These are phyloP conservation scores for Coriolopsis trogii DNA, from an alignment of 1,284 basidiomycete species.

Conservation along the genomic window DNA sequence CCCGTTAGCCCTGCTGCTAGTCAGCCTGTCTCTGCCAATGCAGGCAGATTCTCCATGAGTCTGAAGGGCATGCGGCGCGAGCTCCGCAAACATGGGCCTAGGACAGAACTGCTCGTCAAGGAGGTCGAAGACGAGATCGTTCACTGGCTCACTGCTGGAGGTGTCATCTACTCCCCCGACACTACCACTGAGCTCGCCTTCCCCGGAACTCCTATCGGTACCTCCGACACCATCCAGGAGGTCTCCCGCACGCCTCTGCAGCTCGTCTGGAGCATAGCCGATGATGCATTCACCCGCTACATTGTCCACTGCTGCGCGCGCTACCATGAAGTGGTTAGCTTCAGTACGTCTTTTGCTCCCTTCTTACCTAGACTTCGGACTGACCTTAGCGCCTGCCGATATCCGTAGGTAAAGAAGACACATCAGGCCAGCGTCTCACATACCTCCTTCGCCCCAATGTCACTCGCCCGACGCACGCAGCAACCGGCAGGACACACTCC, in stretches of 20 bases:
- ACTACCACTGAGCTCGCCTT: constrained; percentile 32
- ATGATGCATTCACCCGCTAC: constrained; percentile 75
- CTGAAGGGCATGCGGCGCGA: constrained; percentile 73
- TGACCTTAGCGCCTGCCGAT: no score
- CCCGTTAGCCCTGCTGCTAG: constrained; percentile 40
- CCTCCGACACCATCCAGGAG: constrained; percentile 59
- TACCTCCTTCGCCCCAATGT: constrained; percentile 78
- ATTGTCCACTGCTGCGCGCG: constrained; percentile 81
- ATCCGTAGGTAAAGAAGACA: constrained; percentile 75
- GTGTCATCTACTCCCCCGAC: constrained; percentile 57
- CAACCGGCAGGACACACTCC: constrained; percentile 35
- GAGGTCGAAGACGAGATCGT: constrained; percentile 68
- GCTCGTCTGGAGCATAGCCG: constrained; percentile 69
- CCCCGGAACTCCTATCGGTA: constrained; percentile 51
- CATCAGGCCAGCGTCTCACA: constrained; percentile 63
- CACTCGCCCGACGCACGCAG: constrained; percentile 55
- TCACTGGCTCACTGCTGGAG: constrained; percentile 62
- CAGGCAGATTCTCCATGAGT: constrained; percentile 75
- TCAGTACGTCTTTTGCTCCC: constrained; percentile 74
- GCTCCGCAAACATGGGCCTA: constrained; percentile 62
- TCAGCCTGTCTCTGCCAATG: constrained; percentile 60
- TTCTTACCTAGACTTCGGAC: no score
- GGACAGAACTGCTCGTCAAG: constrained; percentile 60
- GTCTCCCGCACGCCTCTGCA: constrained; percentile 64
- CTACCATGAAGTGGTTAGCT: constrained; percentile 77